These are phyloP conservation scores for Pyrenochaeta sp. DNA, from an alignment of 2,329 filamentous ascomycete genomes.

Conservation along the genomic window DNA sequence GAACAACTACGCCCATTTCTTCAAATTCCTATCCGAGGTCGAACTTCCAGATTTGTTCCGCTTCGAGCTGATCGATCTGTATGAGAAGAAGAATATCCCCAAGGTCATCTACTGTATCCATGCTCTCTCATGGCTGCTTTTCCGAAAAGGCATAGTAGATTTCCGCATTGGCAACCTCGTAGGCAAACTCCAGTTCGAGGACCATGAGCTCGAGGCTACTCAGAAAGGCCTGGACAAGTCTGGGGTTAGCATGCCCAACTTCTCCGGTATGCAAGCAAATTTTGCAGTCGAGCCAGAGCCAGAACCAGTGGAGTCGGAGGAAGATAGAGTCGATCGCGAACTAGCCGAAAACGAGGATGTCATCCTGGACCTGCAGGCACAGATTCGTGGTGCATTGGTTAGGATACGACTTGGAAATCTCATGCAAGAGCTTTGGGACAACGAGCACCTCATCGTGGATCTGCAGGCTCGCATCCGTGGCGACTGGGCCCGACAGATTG, in stretches of 20 bases:
- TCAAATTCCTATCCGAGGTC: conserved; percentile 89
- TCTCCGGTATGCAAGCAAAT: conserved; percentile 95
- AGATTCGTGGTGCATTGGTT: conserved; percentile 81
- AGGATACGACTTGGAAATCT: conserved; percentile 78
- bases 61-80: conserved; percentile 96
- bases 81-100: conserved; percentile 99
- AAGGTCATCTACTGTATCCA: conserved; percentile 99
- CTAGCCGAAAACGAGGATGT: conserved; percentile 76
- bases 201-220: conserved; percentile 95
- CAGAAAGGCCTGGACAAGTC: conserved; percentile 97
- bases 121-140: conserved; percentile 95
- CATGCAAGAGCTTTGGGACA: conserved; percentile 92
- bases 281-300: conserved; percentile 89
- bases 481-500: conserved; percentile 84
- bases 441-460: conserved; percentile 78
- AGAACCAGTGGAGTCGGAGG: conserved; percentile 81
- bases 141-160: conserved; percentile 90
- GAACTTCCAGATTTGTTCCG: conserved; percentile 94
- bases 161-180: conserved; percentile 97
- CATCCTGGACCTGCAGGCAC: conserved; percentile 84
- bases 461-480: conserved; percentile 88
- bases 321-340: conserved; percentile 85
- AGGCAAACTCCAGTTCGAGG: conserved; percentile 95
- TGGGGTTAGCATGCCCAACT: conserved; percentile 95
- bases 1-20: conserved; percentile 97